Evolutionary conservation across 352 stramenopile genomes (phyloP), one percentile per base, ranked within the genome.

Genomic region (Aphanomyces cochlioides): DNA sequence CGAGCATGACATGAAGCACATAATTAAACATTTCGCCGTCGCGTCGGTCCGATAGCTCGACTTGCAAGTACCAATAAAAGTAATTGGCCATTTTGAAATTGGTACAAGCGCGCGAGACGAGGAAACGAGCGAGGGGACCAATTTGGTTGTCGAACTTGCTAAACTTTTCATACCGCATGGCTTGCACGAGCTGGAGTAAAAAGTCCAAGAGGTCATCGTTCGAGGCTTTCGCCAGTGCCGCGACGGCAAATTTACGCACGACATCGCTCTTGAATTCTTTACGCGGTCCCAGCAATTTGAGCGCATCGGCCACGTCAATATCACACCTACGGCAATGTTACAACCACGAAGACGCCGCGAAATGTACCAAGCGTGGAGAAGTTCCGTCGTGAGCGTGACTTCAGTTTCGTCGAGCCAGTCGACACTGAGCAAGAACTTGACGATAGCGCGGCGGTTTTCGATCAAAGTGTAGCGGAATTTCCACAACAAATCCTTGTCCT

Each of bases 321-420:
- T 98, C 77, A 90, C 84, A 88, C 54, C 54, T 61, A 41, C 17
- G 10, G 28, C 28, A 61, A 7, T 61, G 28, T 40, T 90, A 85
- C 8, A 64, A 56, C 15, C 1, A 50, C 50, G n/a, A 50, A 6
- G 41, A 66, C 48, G 58, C 8, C 50, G 54, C 13, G 19, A 8
- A 28, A 6, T 28, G 19, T 61, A 61, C 86, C 87, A 95, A 47
- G 92, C 84, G 37, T 84, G 80, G 48, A 94, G 66, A 60, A 96
- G 50, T 70, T 95, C 85, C 0, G 82, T 90, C 3, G 84, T 83
- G 82, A 99, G 96, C 36, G 97, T 96, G 28, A 99, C 96, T 77
- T 99, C 97, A 19, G 88, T 89, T 75, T 98, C 96, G 41, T 98
- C 92, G 60, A 96, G 97, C 97, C 97, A 99, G 81, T 99, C 96